Base-by-base conservation (phyloP, 2,329 filamentous ascomycete genomes). In the Trichoderma sp. region DNA sequence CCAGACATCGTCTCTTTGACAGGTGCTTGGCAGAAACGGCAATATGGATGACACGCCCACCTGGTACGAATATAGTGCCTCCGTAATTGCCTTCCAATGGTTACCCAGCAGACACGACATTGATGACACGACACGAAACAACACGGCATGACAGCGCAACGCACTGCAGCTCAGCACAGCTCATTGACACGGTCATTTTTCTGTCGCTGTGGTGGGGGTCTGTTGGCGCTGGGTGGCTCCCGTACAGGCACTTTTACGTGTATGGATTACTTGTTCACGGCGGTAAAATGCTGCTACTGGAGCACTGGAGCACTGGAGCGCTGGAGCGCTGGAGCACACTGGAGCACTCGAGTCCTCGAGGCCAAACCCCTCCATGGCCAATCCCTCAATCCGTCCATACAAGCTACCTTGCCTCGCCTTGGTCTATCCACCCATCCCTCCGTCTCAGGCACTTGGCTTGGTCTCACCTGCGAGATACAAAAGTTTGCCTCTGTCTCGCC, bases 321-420 rank as follows among this genome's bases (percentile, higher is more conserved):
- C n/a, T n/a, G n/a, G n/a, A n/a, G n/a, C n/a, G n/a, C n/a, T n/a
- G n/a, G n/a, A n/a, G n/a, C n/a, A n/a, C n/a, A n/a, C n/a, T n/a
- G n/a, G n/a, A n/a, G n/a, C n/a, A n/a, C n/a, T n/a, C n/a, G n/a
- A n/a, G n/a, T n/a, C n/a, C n/a, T n/a, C n/a, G n/a, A 59, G 45
- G 39, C 48, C 29, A 52, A 64, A 45, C 67, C 67, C 67, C 67
- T 68, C 67, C 66, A 64, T 68, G 58, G 34, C 58, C 58, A 39
- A 53, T 61, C 45, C 19, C 45, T 53, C 52, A 25, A 42, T 57
- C 52, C 37, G 48, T 29, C 27, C 52, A 54, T 54, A 12, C 52
- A 54, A 19, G 52, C 27, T 32, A 32, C 59, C 59, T 53, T 39
- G 59, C 45, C 59, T 60, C 25, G 39, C 54, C 35, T 29, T 10